These are phyloP conservation scores for Syzygium grande DNA, from an alignment of 345 rosid genomes.

Conservation along the genomic window DNA sequence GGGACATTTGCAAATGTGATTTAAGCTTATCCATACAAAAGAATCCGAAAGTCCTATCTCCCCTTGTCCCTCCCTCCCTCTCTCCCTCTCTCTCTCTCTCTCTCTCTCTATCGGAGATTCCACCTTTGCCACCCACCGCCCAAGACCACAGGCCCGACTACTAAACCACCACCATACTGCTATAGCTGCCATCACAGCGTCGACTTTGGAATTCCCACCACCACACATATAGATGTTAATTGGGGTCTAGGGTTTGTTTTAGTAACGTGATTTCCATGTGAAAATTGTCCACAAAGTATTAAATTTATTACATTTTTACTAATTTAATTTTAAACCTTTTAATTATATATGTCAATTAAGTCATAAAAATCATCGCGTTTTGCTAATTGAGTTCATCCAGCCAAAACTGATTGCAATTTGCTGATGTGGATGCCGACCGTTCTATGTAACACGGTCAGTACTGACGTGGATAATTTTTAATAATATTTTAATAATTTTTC, in stretches of 20 bases:
- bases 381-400: too few species aligned
- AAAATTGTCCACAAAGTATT: too few species aligned
- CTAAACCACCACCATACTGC: neutral
- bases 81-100: neutral
- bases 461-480: too few species aligned
- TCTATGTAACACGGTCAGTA: too few species aligned
- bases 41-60: neutral
- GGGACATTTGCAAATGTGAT: neutral
- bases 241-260: neutral
- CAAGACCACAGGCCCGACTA: neutral
- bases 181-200: neutral
- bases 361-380: too few species aligned
- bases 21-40: neutral
- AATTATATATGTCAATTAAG: too few species aligned
- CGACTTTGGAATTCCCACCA: neutral
- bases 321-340: too few species aligned
- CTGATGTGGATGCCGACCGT: too few species aligned
- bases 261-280: neutral
- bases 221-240: neutral
- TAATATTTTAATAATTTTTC: too few species aligned
- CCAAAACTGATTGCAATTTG: too few species aligned
- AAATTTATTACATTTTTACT: too few species aligned
- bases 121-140: neutral
- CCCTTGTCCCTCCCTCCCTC: neutral
- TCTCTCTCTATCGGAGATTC: neutral